Conservation (phyloP, 2,329 filamentous ascomycete genomes). For the Paecilomyces dactylethromorphus region DNA sequence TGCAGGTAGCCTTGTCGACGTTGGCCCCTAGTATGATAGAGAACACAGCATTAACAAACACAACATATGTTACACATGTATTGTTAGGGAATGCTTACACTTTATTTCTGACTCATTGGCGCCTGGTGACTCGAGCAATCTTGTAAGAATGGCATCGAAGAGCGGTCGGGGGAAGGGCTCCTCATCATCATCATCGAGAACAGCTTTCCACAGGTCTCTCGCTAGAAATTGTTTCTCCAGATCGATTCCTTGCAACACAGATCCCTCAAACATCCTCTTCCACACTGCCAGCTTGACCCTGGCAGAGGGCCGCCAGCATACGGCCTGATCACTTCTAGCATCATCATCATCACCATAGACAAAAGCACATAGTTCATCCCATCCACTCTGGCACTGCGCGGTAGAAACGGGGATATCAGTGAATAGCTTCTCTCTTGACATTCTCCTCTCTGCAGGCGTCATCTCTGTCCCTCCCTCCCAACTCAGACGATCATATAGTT, state of each 20-base stretch:
- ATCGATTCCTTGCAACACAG: slow-evolving; percentile 33
- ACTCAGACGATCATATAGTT: slow-evolving; percentile 20
- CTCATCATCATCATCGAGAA: slow-evolving; percentile 28
- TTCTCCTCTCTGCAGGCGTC: slow-evolving; percentile 17
- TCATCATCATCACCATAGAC: slow-evolving; percentile 26
- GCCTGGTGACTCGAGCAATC: slow-evolving; percentile 23
- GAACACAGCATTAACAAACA: not conserved
- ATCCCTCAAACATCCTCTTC: slow-evolving; percentile 35
- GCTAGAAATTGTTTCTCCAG: slow-evolving; percentile 36
- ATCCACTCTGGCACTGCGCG: slow-evolving; percentile 45
- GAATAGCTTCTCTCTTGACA: slow-evolving; percentile 36
- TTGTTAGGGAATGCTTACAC: slow-evolving; percentile 23
- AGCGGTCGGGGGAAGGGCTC: slow-evolving; percentile 25
- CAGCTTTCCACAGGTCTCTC: slow-evolving; percentile 33
- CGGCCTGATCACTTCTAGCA: slow-evolving; percentile 3
- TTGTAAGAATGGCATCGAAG: slow-evolving; percentile 32
- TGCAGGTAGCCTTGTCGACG: slow-evolving; percentile 27
- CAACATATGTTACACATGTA: not conserved
- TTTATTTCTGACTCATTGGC: slow-evolving; percentile 20
- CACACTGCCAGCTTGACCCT: slow-evolving; percentile 43
- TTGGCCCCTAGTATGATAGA: slow-evolving; percentile 26
- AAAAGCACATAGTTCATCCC: slow-evolving; percentile 49
- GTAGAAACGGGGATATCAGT: slow-evolving; percentile 47
- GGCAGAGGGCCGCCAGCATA: slow-evolving; percentile 44
- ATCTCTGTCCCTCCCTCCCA: slow-evolving; percentile 10